These are phyloP conservation scores for Fusarium nurragi DNA, from an alignment of 2,329 filamentous ascomycete genomes.

Conservation along the genomic window DNA sequence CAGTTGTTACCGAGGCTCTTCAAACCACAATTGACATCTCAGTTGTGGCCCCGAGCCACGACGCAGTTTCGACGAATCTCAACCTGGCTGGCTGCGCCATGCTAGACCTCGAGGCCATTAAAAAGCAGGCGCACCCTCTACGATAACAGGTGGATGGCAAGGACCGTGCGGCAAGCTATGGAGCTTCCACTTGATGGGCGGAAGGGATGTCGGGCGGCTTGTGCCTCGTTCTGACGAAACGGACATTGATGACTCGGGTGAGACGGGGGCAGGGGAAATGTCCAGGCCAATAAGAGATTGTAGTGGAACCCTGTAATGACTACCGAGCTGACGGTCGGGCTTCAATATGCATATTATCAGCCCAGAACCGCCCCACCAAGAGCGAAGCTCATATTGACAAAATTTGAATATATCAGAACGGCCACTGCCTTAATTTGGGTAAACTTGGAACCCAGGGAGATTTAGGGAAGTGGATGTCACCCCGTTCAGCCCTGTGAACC, in stretches of 20 bases:
- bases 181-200: slow-evolving; percentile 11
- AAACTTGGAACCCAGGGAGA: slow-evolving; percentile 13
- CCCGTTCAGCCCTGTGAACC: slow-evolving; percentile 41
- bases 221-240: slow-evolving; percentile 22
- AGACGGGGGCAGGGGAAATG: slow-evolving; percentile 17
- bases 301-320: slow-evolving; percentile 18
- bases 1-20: slow-evolving; percentile 22
- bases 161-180: slow-evolving; percentile 21
- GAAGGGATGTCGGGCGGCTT: slow-evolving; percentile 27
- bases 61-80: slow-evolving; percentile 23
- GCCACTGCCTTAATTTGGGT: not conserved
- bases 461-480: slow-evolving; percentile 15
- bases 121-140: slow-evolving; percentile 18
- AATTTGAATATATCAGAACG: not conserved
- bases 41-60: slow-evolving; percentile 30
- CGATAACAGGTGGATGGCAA: slow-evolving; percentile 13
- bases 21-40: slow-evolving; percentile 26
- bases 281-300: slow-evolving; percentile 13
- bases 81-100: slow-evolving; percentile 32
- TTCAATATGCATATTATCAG: slow-evolving; percentile 20
- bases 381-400: not conserved
- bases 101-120: slow-evolving; percentile 32
- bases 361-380: not conserved
- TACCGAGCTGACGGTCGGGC: slow-evolving; percentile 16
- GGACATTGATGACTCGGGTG: slow-evolving; percentile 25